phyloP scores from a whole-genome alignment of 257 asterid species.

The Nicotiana tomentosiformis region DNA sequence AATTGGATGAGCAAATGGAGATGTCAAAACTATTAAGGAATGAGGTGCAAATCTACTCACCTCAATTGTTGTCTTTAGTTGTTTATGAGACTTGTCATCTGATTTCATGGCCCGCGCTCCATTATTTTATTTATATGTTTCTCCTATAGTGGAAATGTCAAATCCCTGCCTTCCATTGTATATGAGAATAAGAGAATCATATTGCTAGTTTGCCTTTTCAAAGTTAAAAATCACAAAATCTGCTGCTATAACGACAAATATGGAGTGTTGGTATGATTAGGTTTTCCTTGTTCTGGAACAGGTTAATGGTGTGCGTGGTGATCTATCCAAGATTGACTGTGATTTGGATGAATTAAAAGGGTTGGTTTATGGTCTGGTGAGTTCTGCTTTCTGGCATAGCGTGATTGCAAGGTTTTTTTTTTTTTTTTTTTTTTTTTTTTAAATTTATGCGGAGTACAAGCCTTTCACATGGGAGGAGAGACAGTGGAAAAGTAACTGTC shows the following conservation, averaged over 20 bases:
- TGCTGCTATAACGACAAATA: neutral
- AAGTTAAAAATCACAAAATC: neutral
- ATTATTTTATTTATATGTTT: neutral
- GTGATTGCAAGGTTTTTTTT: neutral
- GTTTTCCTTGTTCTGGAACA: slow-evolving; percentile 27
- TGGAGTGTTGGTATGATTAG: neutral
- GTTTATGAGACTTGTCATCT: neutral
- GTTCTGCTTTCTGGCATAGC: slow-evolving; percentile 13
- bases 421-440: neutral
- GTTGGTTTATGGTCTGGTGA: slow-evolving; percentile 69
- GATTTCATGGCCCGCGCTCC: neutral
- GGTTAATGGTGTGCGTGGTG: slow-evolving; percentile 60
- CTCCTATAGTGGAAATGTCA: neutral
- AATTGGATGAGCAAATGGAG: slow-evolving; percentile 85
- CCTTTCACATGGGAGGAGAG: neutral
- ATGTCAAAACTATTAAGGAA: slow-evolving; percentile 60
- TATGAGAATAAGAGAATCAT: neutral
- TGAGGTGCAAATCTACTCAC: slow-evolving; percentile 38
- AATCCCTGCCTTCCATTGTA: neutral
- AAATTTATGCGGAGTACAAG: neutral
- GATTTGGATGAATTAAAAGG: slow-evolving; percentile 49
- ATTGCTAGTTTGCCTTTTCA: neutral
- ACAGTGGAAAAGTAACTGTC: neutral
- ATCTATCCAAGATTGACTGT: slow-evolving; percentile 49
- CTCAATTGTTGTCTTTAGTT: neutral